Percentiles rank a stretch among this genome's conserved stretches.
Conservation (phyloP, 2,329 filamentous ascomycete species). For the Penicillium sp. region DNA sequence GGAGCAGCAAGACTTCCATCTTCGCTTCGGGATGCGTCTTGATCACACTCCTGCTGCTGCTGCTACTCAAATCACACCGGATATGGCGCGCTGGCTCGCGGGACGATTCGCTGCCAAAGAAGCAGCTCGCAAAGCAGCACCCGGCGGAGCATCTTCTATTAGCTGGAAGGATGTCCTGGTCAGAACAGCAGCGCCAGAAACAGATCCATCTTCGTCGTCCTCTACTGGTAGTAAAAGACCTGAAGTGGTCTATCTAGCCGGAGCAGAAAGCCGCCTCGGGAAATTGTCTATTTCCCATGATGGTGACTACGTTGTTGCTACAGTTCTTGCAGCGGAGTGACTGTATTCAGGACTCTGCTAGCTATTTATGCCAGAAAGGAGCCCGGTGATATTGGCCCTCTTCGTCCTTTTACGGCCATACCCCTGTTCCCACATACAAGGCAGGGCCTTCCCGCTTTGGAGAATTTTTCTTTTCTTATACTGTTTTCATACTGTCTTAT, state of each 20-base stretch:
- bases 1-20: slow-evolving; percentile 36
- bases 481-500: neutral
- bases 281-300: slow-evolving; percentile 84
- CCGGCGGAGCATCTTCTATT: slow-evolving; percentile 49
- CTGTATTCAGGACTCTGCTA: neutral
- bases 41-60: slow-evolving; percentile 3
- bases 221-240: slow-evolving; percentile 28
- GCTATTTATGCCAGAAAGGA: neutral
- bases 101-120: slow-evolving; percentile 70
- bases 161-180: slow-evolving; percentile 60
- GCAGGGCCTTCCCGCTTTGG: neutral
- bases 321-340: slow-evolving; percentile 33
- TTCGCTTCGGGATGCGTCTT: slow-evolving; percentile 24
- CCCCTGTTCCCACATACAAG: neutral
- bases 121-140: slow-evolving; percentile 68
- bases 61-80: slow-evolving; percentile 19
- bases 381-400: neutral
- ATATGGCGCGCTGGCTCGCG: slow-evolving; percentile 42
- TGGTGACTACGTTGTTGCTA: slow-evolving; percentile 65
- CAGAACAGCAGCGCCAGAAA: slow-evolving; percentile 20
- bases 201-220: no score
- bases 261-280: slow-evolving; percentile 51
- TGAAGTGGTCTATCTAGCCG: slow-evolving; percentile 34
- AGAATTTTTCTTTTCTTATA: neutral
- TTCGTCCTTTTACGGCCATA: neutral